These are phyloP conservation scores for Lactifluus volemus DNA, from an alignment of 768 basidiomycete genomes.

Conservation along the genomic window DNA sequence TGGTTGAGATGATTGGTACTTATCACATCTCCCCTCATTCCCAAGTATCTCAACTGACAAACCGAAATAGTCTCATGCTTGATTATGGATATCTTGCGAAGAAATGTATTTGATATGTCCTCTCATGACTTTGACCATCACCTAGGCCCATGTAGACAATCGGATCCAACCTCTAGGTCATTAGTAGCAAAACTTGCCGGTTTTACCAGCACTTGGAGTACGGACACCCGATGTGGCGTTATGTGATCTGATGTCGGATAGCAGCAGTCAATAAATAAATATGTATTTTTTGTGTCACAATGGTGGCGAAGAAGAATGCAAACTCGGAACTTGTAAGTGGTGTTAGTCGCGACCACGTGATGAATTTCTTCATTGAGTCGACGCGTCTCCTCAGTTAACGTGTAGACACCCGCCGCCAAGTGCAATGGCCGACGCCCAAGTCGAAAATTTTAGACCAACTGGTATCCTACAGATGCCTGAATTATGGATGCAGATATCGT, in stretches of 20 bases:
- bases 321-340: neutral
- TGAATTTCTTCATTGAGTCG: neutral
- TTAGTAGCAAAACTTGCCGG: constrained; percentile 10
- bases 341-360: constrained; percentile 8
- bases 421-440: neutral
- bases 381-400: too few relatives aligned
- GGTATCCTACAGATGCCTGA: neutral
- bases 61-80: constrained; percentile 10
- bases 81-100: constrained; percentile 18
- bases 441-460: constrained; percentile 1
- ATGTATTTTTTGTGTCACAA: neutral
- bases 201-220: neutral
- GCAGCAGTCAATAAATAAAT: neutral
- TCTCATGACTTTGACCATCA: constrained; percentile 13
- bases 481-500: neutral
- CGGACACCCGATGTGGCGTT: neutral
- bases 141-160: constrained; percentile 13
- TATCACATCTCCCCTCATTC: neutral
- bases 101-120: constrained; percentile 13
- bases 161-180: constrained; percentile 9
- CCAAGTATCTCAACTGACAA: neutral
- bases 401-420: neutral
- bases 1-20: constrained; percentile 17
- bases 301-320: neutral
- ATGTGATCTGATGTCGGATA: neutral